Evolutionary conservation across 2,329 filamentous ascomycete genomes (phyloP), one percentile per base, ranked within the genome.

Genomic region (Acephala macrosclerotiorum): DNA sequence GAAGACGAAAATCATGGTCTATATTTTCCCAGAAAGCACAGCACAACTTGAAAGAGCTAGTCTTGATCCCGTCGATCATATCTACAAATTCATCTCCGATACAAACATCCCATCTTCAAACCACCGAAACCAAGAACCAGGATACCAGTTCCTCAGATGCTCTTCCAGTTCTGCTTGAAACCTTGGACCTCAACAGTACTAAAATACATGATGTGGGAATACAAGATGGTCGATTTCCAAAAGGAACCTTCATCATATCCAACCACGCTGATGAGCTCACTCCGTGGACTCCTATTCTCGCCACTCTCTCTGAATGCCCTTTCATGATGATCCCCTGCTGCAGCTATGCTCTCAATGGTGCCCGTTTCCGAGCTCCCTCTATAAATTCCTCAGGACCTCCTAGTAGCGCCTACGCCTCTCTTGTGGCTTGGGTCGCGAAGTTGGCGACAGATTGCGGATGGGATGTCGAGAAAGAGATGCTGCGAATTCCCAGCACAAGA

Each of bases 241-340:
- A 78, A 18, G 88, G 88, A 33, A 96, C 93, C 0, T 99, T 99
- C 78, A 93, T 99, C 73, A 91, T 99, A 69, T 97, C 94, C 58
- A 99, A 99, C 75, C 96, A 99, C 77, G 95, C 95, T 12, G 96
- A 99, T 76, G 94, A 99, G 79, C 85, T 99, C 16, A 99, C 96
- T 0, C 88, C 93, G 0, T 99, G 96, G 96, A 98, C 96, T 0
- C 96, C 96, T 0, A 85, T 98, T 20, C 86, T 99, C 47, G 94
- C 93, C 0, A 87, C 88, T 7, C 81, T 93, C 1, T 94, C 91
- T 0, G 80, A 86, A 1, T 91, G 91, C 12, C 91, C 94, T 0
- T 99, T 97, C 78, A 88, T 99, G 68, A 91, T 92, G 72, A 97
- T 99, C 53, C 96, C 96, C 1, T 99, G 96, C 81, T 99, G 96